phyloP scores from a whole-genome alignment of 78 protist species.

The Dictyostelium purpureum region DNA sequence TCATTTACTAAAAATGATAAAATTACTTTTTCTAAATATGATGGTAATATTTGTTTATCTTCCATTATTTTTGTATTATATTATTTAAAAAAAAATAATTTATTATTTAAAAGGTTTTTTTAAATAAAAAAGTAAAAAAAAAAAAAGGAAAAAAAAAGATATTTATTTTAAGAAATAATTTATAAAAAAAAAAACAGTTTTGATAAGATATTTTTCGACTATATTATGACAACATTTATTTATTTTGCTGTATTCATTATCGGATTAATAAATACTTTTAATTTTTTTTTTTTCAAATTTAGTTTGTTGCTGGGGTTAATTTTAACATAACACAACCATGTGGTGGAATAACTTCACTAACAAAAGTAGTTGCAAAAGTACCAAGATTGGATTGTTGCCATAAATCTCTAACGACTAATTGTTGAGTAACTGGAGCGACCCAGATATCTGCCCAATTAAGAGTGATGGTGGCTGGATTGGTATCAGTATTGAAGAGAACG shows the following conservation, averaged over 20 bases:
- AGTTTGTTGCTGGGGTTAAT: not conserved
- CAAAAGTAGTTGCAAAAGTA: not conserved
- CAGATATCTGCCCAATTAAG: conserved; percentile 22
- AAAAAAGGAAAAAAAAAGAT: too few relatives aligned
- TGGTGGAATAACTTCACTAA: not conserved
- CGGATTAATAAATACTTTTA: too few relatives aligned
- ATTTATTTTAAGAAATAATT: too few relatives aligned
- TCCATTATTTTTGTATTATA: too few relatives aligned
- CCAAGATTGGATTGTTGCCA: conserved; percentile 64
- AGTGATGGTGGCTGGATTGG: not conserved
- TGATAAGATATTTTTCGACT: too few relatives aligned
- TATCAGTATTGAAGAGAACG: conserved; percentile 48
- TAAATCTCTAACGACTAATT: conserved; percentile 33
- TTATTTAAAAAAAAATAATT: too few relatives aligned
- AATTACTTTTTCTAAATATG: not conserved
- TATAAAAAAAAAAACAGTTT: too few relatives aligned
- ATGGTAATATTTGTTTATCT: not conserved
- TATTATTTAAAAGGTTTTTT: too few relatives aligned
- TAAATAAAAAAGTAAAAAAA: too few relatives aligned
- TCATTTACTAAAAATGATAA: not conserved
- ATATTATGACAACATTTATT: too few relatives aligned
- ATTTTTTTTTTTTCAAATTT: too few relatives aligned
- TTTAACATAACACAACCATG: conserved; percentile 9
- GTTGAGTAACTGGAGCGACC: not conserved
- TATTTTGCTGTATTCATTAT: too few relatives aligned